These are phyloP conservation scores for Thalia dealbata DNA, from an alignment of 176 grass and related monocot species.

Conservation along the genomic window DNA sequence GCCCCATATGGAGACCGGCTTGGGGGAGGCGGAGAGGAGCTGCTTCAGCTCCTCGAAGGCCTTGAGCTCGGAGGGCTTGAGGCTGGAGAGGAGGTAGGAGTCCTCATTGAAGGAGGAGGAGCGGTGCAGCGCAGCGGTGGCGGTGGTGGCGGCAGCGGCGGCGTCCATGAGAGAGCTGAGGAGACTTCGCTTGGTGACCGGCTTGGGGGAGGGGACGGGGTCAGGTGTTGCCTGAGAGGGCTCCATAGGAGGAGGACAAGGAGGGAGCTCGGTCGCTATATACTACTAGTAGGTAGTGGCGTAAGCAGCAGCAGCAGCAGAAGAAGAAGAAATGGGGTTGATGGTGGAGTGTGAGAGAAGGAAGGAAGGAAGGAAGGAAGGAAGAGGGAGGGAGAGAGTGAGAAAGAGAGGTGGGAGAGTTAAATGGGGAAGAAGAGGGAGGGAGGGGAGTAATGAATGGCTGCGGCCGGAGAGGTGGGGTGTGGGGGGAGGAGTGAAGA, in stretches of 20 bases:
- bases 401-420: background rate
- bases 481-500: background rate
- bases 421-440: too few species aligned
- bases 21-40: constrained; percentile 50
- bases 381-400: background rate
- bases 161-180: constrained; percentile 79
- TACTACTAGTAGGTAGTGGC: background rate
- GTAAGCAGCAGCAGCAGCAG: background rate
- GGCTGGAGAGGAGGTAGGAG: constrained; percentile 64
- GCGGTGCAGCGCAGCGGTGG: constrained; percentile 35
- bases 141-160: constrained; percentile 4
- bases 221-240: background rate
- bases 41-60: constrained; percentile 67
- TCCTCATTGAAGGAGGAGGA: constrained; percentile 86
- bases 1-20: constrained; percentile 76
- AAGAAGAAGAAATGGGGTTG: too few species aligned
- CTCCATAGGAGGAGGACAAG: background rate
- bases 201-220: constrained; percentile 7
- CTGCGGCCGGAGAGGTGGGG: background rate
- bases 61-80: constrained; percentile 54
- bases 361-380: background rate
- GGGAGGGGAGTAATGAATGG: background rate
- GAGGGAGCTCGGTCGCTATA: too few species aligned
- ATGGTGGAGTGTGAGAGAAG: background rate
- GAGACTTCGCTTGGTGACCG: constrained; percentile 47